These are phyloP conservation scores for Luzula sylvatica DNA, from an alignment of 176 grass and related monocot genomes.

Conservation along the genomic window DNA sequence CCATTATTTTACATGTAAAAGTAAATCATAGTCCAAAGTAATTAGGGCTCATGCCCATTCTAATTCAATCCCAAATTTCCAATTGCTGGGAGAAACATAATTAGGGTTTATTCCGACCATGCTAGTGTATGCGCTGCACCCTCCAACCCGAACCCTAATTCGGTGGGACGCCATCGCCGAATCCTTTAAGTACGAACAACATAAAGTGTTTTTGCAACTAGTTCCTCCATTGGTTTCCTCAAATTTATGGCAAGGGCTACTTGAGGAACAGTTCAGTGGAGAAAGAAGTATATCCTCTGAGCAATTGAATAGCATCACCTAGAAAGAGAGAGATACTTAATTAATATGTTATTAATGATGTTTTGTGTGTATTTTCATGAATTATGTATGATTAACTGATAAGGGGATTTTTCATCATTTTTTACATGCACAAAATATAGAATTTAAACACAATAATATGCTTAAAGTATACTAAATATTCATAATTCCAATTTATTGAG, in stretches of 20 bases:
- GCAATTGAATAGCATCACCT: constrained; percentile 23
- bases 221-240: constrained; percentile 5
- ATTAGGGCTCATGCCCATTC: constrained; percentile 7
- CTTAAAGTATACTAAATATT: no score
- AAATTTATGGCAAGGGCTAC: constrained; percentile 17
- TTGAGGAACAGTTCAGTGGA: constrained; percentile 9
- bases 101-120: constrained; percentile 7
- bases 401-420: no score
- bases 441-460: no score
- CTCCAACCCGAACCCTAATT: constrained; percentile 17
- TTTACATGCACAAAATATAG: no score
- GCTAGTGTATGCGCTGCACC: constrained; percentile 22
- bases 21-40: background rate
- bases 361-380: no score
- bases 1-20: background rate
- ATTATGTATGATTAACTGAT: no score
- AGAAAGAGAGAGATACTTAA: background rate
- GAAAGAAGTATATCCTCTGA: constrained; percentile 2
- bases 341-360: no score
- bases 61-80: constrained; percentile 19
- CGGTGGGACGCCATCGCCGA: constrained; percentile 18
- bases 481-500: no score
- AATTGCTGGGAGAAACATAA: background rate
- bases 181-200: constrained; percentile 20
- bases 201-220: constrained; percentile 13